Base-by-base conservation (phyloP, 2,329 filamentous ascomycete species). In the Xylariaceae sp. region DNA sequence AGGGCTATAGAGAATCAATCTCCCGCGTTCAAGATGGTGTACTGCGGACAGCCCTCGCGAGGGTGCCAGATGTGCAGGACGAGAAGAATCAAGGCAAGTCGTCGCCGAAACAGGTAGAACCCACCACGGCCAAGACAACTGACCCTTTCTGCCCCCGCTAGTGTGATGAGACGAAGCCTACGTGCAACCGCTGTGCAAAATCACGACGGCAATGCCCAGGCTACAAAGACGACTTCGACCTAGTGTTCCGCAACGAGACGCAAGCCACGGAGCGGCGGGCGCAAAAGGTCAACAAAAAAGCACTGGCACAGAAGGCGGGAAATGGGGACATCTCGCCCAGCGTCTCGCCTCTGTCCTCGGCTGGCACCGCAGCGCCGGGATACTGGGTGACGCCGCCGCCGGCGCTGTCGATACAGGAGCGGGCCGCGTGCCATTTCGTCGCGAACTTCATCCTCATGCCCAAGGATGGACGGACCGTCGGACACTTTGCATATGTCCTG, bases 31-130 rank as follows among this genome's bases (percentile, higher is more conserved):
- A 71, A 55, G 59, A 86, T 85, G 83, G 83, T 85, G 12, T 86
- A 85, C 63, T 83, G 80, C 57, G 83, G 83, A 40, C 85, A 84
- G 70, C 81, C 84, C 64, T 86, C 83, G 0, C 73, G 77, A 71
- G 86, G 85, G 63, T 89, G 86, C 64, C 85, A 87, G 72, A 88
- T 86, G 80, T 89, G 86, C 68, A 80, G 86, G 67, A 86, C 80
- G 34, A 78, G 86, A 60, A 79, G 86, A 62, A 89, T 89, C 67
- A 89, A 89, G 79, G 86, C 87, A 76, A 58, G 76, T 63, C 48
- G 12, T 43, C 34, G 45, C 37, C 13, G 1, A 37, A 16, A 10
- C 26, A 8, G 26, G 5, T 26, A 8, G 26, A 5, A 8, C 26
- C 26, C 5, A 26, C 26, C 5, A 26, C 8, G 4, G 21, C 12